These are phyloP conservation scores for Citrus maxima DNA, from an alignment of 345 rosid species.

Conservation along the genomic window DNA sequence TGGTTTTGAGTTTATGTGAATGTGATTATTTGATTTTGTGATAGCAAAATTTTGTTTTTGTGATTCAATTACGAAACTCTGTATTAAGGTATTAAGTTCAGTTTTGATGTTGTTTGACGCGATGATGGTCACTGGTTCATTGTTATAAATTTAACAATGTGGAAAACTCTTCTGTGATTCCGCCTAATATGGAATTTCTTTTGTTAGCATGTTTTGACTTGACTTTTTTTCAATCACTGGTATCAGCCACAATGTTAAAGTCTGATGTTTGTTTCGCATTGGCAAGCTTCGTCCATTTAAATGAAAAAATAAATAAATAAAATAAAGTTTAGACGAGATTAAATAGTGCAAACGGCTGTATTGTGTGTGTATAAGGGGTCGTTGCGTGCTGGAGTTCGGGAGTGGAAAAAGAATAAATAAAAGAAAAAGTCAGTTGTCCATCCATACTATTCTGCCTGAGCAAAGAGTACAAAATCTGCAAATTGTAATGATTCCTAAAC, in stretches of 20 bases:
- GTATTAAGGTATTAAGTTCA: background rate
- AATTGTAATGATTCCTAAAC: background rate
- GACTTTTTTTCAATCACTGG: background rate
- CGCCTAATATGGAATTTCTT: background rate
- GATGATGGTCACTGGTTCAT: background rate
- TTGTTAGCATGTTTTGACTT: background rate
- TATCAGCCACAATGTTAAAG: background rate
- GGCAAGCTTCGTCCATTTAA: background rate
- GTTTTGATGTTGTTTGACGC: background rate
- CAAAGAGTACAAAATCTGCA: background rate
- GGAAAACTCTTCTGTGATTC: background rate
- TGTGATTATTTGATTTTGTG: background rate
- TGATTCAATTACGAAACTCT: background rate
- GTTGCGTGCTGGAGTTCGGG: background rate
- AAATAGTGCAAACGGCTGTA: background rate
- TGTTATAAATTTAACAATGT: background rate
- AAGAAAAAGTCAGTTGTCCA: background rate
- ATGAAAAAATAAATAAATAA: background rate
- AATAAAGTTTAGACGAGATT: background rate
- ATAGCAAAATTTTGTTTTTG: background rate
- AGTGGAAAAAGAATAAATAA: background rate
- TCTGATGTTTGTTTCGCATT: background rate
- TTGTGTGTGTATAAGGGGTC: background rate
- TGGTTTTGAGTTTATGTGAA: background rate
- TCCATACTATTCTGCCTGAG: background rate